A percentile compares a stretch with the other conserved stretches of the same genome.
These are phyloP conservation scores for Backusella luteola DNA, from an alignment of 192 early-diverging fungal genomes.

Conservation along the genomic window DNA sequence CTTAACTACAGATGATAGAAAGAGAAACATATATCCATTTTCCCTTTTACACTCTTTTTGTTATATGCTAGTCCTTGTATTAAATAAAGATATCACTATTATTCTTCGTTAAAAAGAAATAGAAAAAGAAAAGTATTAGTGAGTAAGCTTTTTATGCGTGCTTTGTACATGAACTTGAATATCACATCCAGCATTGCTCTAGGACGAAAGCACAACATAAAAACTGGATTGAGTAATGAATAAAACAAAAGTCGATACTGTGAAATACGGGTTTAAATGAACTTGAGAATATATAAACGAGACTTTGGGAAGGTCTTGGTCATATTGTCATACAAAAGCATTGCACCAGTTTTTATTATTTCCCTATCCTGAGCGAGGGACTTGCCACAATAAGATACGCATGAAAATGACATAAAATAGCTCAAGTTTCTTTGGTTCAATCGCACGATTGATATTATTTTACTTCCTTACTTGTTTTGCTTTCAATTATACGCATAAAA, in stretches of 20 bases:
- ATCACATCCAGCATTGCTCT: background rate
- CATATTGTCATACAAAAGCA: background rate
- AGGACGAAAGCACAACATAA: background rate
- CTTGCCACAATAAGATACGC: background rate
- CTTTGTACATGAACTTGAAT: background rate
- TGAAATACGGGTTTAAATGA: background rate
- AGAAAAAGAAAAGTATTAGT: background rate
- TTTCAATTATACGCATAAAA: background rate
- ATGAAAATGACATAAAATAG: background rate
- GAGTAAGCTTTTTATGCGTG: background rate
- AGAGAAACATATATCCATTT: background rate
- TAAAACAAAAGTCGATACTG: background rate
- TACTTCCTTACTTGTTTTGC: too few relatives aligned
- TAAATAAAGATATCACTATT: background rate
- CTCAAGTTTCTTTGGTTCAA: background rate
- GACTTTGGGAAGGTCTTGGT: background rate
- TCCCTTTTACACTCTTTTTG: background rate
- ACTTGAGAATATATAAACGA: background rate
- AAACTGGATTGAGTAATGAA: background rate
- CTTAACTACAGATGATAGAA: background rate
- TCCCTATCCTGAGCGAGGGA: background rate
- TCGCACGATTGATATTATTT: background rate
- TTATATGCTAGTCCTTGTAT: background rate
- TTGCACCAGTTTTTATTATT: background rate
- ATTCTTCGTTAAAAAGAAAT: background rate